phyloP scores from a whole-genome alignment of 2,329 filamentous ascomycete species.

The Neofusicoccum parvum region DNA sequence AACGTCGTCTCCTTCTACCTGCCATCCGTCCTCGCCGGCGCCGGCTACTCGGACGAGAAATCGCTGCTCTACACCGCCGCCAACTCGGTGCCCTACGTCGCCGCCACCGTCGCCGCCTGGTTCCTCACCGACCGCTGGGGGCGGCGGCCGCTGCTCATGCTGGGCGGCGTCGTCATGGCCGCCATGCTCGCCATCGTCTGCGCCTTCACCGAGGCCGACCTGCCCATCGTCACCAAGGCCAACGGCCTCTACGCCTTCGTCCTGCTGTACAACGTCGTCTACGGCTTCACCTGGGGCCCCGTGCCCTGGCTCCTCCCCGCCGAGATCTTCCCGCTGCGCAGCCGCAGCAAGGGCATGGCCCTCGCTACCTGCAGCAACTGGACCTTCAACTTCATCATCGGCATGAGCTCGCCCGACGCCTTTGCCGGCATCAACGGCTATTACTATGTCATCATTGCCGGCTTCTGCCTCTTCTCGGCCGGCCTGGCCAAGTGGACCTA shows the following conservation, averaged over 20 bases:
- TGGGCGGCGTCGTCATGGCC: conserved; percentile 37
- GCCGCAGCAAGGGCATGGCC: conserved; percentile 43
- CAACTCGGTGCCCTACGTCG: conserved; percentile 44
- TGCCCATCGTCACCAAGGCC: conserved; percentile 50
- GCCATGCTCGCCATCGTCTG: conserved; percentile 40
- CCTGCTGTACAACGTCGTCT: conserved; percentile 44
- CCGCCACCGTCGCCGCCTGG: conserved; percentile 45
- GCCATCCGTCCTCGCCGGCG: conserved; percentile 27
- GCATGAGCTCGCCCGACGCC: conserved; percentile 56
- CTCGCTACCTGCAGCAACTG: conserved; percentile 37
- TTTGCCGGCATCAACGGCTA: conserved; percentile 39
- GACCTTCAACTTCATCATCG: conserved; percentile 31
- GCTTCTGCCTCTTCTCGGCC: conserved; percentile 36
- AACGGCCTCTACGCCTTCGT: conserved; percentile 53
- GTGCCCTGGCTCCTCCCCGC: conserved; percentile 36
- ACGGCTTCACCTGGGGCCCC: conserved; percentile 39
- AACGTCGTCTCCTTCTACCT: conserved; percentile 49
- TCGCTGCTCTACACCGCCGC: conserved; percentile 46
- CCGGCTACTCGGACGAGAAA: conserved; percentile 45
- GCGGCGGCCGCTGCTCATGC: conserved; percentile 41
- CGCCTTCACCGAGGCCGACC: conserved; percentile 41
- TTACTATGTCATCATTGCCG: conserved; percentile 44
- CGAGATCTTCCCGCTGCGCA: conserved; percentile 35
- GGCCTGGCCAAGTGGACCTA: conserved; percentile 43
- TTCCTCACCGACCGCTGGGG: conserved; percentile 46